A percentile compares a stretch with the other conserved stretches of the same genome.
Evolutionary conservation across 106 monocot species (phyloP).

Genomic region (Gastrodia elata): DNA sequence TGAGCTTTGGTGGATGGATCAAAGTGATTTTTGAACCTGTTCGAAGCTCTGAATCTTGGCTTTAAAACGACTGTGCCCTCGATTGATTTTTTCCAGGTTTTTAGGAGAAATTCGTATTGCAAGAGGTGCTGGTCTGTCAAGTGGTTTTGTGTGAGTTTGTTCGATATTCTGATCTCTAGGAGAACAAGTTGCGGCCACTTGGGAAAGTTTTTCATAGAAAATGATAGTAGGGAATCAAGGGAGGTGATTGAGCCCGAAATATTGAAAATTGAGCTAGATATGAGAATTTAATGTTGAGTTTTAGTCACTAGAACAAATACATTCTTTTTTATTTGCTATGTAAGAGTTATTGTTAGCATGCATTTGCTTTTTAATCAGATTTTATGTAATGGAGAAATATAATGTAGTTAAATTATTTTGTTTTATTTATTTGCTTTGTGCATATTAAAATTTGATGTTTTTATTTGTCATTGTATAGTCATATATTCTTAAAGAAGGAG

Average conservation of each 20-base stretch:
- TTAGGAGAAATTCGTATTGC: constrained; percentile 12
- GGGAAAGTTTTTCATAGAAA: background rate
- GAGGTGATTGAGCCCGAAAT: constrained; percentile 11
- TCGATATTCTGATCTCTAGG: constrained; percentile 2
- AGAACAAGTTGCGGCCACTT: background rate
- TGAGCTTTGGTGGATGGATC: constrained; percentile 10
- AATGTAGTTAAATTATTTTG: no score
- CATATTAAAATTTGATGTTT: no score
- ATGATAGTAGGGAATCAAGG: constrained; percentile 1
- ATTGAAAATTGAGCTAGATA: constrained; percentile 13
- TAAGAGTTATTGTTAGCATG: no score
- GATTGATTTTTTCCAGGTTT: background rate
- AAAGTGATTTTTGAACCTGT: background rate
- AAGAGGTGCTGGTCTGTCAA: constrained; percentile 9
- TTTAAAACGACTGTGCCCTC: constrained; percentile 19
- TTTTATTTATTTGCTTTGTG: no score
- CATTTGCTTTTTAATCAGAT: no score
- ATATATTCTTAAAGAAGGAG: no score
- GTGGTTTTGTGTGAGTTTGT: constrained; percentile 20
- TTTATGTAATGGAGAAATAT: no score
- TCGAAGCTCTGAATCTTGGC: constrained; percentile 16
- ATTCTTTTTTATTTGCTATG: constrained; percentile 1
- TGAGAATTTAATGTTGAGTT: background rate
- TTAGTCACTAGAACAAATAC: background rate
- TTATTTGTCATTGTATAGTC: no score